phyloP scores from a whole-genome alignment of 495 filamentous ascomycete species.

The Aspergillus steynii region DNA sequence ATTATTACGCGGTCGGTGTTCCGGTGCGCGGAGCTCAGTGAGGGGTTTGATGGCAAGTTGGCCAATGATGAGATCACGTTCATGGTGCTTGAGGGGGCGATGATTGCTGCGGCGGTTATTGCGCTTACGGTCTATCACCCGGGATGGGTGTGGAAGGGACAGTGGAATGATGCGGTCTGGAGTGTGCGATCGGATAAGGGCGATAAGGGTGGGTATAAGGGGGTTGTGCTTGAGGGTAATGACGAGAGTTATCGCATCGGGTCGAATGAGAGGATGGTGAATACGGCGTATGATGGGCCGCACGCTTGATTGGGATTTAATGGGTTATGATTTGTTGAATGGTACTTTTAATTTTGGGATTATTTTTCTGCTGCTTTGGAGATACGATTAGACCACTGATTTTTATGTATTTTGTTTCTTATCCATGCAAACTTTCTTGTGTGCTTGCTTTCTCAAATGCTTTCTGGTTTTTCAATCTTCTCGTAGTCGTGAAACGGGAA shows the following conservation, averaged over 20 bases:
- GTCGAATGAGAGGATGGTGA: neutral
- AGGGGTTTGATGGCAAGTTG: constrained; percentile 57
- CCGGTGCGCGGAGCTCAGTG: constrained; percentile 62
- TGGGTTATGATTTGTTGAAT: too few species aligned
- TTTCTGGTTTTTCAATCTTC: too few species aligned
- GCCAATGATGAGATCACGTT: constrained; percentile 61
- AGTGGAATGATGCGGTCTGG: neutral
- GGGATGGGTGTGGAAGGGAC: constrained; percentile 18
- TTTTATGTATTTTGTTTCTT: too few species aligned
- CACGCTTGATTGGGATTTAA: neutral
- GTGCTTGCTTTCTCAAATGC: too few species aligned
- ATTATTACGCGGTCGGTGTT: constrained; percentile 64
- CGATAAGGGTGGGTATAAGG: neutral
- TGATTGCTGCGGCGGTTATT: constrained; percentile 61
- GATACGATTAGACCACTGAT: too few species aligned
- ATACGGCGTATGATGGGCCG: neutral
- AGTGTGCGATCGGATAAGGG: neutral
- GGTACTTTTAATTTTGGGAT: too few species aligned
- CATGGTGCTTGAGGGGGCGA: constrained; percentile 69
- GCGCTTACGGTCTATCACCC: constrained; percentile 64
- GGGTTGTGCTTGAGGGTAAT: neutral
- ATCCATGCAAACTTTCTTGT: too few species aligned
- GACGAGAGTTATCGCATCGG: neutral
- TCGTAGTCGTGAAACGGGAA: too few species aligned
- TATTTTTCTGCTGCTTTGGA: too few species aligned